Base-by-base conservation (phyloP, 2,329 filamentous ascomycete genomes). In the Aspergillus spinulosporus region DNA sequence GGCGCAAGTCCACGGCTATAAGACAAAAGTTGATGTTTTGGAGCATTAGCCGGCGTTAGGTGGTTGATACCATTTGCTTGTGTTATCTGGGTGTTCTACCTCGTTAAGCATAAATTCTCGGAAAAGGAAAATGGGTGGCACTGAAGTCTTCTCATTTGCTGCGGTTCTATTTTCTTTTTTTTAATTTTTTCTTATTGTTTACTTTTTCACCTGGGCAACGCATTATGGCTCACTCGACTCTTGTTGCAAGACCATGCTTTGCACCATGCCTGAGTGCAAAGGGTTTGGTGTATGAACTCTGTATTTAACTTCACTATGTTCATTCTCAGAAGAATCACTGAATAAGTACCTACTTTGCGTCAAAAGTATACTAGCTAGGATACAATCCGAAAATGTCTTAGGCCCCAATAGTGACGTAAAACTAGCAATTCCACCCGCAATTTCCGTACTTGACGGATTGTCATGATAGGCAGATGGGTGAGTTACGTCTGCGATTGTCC, bases 21-120 rank as follows among this genome's bases (percentile, higher is more conserved):
- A 64, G 63, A 63, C 54, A 68, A 71, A 71, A 70, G 64, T 65
- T 63, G 61, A 56, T 62, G 21, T 61, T 63, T 62, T 52, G 55
- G 47, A 70, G 69, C 69, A 72, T 72, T 70, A 63, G 61, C 63
- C 50, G 69, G 70, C 69, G 69, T 72, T 70, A 49, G 57, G 59
- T 60, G 63, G 64, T 70, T 66, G 68, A 71, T 72, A 70, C 67
- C 66, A 69, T 66, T 64, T 66, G 60, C 56, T 63, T 62, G 21
- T 54, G 49, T 52, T 60, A 55, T 44, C 34, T 59, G 39, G 39
- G 46, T 55, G n/a, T 26, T 51, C 21, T 53, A 56, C 15, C 43
- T 54, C 31, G 43, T 43, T 44, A 32, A 50, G 39, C 53, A 44
- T 54, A 37, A 45, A 39, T 50, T 43, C 14, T 52, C 32, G 34